These are phyloP conservation scores for Mesotaenium endlicherianum DNA, from an alignment of 139 green algal species.

Conservation along the genomic window DNA sequence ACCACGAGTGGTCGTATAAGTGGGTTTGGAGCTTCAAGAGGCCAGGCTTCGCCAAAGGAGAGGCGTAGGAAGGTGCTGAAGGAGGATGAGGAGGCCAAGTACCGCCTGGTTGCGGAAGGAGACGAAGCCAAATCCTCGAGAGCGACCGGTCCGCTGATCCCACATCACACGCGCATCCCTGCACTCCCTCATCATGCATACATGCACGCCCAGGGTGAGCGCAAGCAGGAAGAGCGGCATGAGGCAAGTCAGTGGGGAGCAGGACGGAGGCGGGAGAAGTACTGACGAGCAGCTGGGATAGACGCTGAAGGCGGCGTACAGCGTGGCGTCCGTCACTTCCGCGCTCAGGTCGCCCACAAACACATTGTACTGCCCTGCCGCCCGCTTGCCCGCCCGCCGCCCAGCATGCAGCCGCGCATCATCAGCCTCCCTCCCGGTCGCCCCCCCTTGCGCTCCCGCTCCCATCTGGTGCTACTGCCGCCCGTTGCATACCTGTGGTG, in stretches of 20 bases:
- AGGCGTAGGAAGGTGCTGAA: no score
- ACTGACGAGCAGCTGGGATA: slow-evolving; percentile 49
- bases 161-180: slow-evolving; percentile 48
- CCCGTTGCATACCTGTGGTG: slow-evolving; percentile 23
- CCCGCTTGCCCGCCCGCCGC: background rate
- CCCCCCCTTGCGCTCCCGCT: background rate
- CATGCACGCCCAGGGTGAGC: background rate
- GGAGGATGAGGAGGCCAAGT: background rate
- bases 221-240: slow-evolving; percentile 10
- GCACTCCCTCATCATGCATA: background rate
- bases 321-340: slow-evolving; percentile 34
- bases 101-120: slow-evolving; percentile 37
- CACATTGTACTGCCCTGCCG: slow-evolving; percentile 39
- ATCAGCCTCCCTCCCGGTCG: background rate
- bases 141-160: slow-evolving; percentile 35
- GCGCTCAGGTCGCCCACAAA: slow-evolving; percentile 37
- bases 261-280: background rate
- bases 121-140: slow-evolving; percentile 45
- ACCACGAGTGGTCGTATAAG: no score
- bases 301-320: slow-evolving; percentile 43
- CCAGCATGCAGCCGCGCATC: background rate
- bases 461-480: background rate
- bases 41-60: no score
- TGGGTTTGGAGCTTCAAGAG: no score
- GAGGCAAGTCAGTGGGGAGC: background rate